A percentile compares a stretch with the other conserved stretches of the same genome.
These are phyloP conservation scores for Erodium texanum DNA, from an alignment of 441 rosid species.

Conservation along the genomic window DNA sequence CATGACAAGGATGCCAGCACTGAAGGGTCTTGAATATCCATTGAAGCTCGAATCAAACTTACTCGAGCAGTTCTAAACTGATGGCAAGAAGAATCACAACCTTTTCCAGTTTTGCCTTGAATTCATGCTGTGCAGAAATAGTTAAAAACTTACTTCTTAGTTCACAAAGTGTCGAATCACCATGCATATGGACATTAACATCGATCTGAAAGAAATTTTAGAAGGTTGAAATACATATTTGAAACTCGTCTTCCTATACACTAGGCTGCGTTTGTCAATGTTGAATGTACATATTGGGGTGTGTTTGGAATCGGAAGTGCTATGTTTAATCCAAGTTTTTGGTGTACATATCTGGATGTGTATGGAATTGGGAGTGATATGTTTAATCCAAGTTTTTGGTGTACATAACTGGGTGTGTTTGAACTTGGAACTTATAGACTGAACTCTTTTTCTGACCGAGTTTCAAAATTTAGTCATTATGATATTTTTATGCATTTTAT, in stretches of 20 bases:
- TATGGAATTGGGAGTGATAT: not conserved
- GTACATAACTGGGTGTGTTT: no score
- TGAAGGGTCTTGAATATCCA: slow-evolving; percentile 55
- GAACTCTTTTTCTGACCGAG: no score
- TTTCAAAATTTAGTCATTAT: no score
- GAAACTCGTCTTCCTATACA: not conserved
- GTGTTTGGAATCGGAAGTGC: not conserved
- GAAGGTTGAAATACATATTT: not conserved
- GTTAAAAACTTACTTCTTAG: no score
- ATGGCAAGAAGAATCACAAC: not conserved
- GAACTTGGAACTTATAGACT: no score
- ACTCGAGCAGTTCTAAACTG: not conserved
- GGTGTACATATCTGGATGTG: not conserved
- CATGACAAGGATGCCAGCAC: slow-evolving; percentile 42
- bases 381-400: no score
- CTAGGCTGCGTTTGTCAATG: not conserved
- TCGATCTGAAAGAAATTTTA: not conserved
- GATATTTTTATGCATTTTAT: no score
- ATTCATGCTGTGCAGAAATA: not conserved
- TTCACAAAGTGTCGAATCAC: not conserved
- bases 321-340: no score
- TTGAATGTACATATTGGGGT: not conserved
- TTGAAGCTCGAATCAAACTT: slow-evolving; percentile 29
- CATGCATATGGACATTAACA: not conserved
- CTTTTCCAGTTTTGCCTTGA: not conserved